A percentile compares a stretch with the other conserved stretches of the same genome.
Evolutionary conservation across 805 yeast species (phyloP).

Genomic region (Teunomyces funiuensis): DNA sequence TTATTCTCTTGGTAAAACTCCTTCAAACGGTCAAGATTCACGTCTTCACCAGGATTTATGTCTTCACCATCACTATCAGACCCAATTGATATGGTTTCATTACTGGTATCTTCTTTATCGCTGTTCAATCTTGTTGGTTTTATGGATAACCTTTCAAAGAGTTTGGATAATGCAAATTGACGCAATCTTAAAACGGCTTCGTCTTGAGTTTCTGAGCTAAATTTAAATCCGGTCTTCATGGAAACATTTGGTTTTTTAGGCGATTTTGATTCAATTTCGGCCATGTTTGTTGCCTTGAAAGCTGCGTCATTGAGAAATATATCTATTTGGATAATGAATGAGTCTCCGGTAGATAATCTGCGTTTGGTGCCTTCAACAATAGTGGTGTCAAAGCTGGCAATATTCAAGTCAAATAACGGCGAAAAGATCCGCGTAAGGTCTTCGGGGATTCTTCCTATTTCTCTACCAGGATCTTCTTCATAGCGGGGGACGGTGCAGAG

Average conservation of each 20-base stretch:
- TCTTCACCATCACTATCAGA: conserved; percentile 13
- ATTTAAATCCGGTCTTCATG: conserved; percentile 21
- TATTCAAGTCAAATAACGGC: conserved; percentile 58
- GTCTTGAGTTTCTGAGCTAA: conserved; percentile 47
- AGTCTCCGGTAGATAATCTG: conserved; percentile 70
- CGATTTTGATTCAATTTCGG: conserved; percentile 13
- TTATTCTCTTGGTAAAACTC: conserved; percentile 74
- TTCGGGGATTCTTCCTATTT: conserved; percentile 76
- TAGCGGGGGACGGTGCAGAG: conserved; percentile 22
- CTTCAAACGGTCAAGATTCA: conserved; percentile 71
- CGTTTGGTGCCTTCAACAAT: conserved; percentile 56
- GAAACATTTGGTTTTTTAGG: conserved; percentile 14
- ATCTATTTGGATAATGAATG: conserved; percentile 68
- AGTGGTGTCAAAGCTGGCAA: conserved; percentile 55
- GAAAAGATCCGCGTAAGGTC: conserved; percentile 64
- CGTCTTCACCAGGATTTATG: conserved; percentile 29
- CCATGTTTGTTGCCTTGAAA: conserved; percentile 18
- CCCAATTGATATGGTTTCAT: conserved; percentile 9
- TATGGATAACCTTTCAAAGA: conserved; percentile 54
- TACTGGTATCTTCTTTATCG: conserved; percentile 4
- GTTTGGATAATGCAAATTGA: conserved; percentile 52
- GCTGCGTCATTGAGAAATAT: conserved; percentile 51
- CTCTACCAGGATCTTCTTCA: conserved; percentile 40
- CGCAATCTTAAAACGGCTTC: conserved; percentile 53
- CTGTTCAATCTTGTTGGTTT: conserved; percentile 18